Conservation (phyloP, 1,284 basidiomycete species). For the Vanrija pseudolonga region DNA sequence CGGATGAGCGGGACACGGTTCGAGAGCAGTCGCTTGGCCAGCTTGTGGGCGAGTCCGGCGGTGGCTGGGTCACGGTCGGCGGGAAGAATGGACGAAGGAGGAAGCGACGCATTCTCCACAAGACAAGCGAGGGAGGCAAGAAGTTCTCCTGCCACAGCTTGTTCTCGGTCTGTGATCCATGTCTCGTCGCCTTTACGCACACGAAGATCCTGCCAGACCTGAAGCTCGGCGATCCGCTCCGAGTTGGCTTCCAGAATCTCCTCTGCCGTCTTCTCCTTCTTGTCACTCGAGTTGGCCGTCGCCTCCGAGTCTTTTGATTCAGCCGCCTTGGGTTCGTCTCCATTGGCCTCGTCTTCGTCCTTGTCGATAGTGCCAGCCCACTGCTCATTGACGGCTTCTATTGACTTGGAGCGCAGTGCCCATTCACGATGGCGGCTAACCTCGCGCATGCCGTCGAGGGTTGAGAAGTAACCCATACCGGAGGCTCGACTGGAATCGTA, state of each 20-base stretch:
- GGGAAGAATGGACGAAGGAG: constrained; percentile 9
- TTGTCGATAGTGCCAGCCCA: background rate
- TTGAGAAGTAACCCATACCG: constrained; percentile 33
- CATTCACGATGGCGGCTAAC: constrained; percentile 24
- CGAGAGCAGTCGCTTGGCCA: constrained; percentile 17
- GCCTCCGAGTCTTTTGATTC: constrained; percentile 14
- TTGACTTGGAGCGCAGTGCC: constrained; percentile 2
- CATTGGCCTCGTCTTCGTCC: background rate
- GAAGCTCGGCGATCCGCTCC: constrained; percentile 33
- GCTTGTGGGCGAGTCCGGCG: constrained; percentile 31
- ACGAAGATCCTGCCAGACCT: constrained; percentile 37
- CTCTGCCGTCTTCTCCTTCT: constrained; percentile 12
- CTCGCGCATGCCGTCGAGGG: constrained; percentile 39
- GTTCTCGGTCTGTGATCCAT: constrained; percentile 28
- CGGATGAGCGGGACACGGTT: constrained; percentile 29
- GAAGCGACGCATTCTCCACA: constrained; percentile 8
- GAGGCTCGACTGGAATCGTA: constrained; percentile 32
- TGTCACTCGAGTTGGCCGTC: background rate
- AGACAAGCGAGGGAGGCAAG: constrained; percentile 28
- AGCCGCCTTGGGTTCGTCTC: background rate
- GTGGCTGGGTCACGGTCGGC: background rate
- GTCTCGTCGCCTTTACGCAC: constrained; percentile 20
- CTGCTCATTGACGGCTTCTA: background rate
- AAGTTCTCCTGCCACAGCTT: constrained; percentile 32
- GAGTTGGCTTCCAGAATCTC: constrained; percentile 31